Evolutionary conservation across 805 yeast species (phyloP), one percentile per base, ranked within the genome.

Genomic region (Candida manassasensis): DNA sequence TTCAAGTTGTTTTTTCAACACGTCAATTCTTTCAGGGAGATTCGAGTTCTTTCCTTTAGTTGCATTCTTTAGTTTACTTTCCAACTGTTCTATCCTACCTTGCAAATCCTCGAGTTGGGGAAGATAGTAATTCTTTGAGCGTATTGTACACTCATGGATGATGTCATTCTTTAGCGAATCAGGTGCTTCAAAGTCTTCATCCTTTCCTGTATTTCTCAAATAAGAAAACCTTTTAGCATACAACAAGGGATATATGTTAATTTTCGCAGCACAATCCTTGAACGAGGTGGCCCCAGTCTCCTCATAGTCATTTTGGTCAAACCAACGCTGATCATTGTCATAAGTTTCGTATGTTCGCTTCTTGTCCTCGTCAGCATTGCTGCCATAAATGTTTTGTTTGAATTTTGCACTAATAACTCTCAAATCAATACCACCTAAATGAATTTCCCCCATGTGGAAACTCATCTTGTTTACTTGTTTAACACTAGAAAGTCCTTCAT

Each of bases 151-250:
- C 14, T 48, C 52, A 40, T 59, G 69, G 14, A 56, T 59, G 6
- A 47, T 39, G 21, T 55, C 67, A 11, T 41, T 40, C 1, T 58
- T 59, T 31, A 55, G 53, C 7, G 38, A 25, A 7, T 49, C 19
- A 9, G 12, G 6, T 11, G 21, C 11, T 7, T 11, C 17, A 24
- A 31, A 35, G 7, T 14, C 37, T 16, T 19, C 36, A 14, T 19
- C 29, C 6, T 39, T 37, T 27, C 42, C 50, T 4, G 86, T 78
- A 42, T 81, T 78, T 32, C 90, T 69, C 41, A 73, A 61, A 53
- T 85, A 89, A 3, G 81, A 66, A 51, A 88, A 81, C 29, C 76
- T 63, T 4, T 90, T 84, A 0, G 94, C 68, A 54, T 63, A 77
- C 46, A 85, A 48, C 42, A 88, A 57, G 2, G 95, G 90, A 28